These are phyloP conservation scores for Rhynchosporium secalis DNA, from an alignment of 2,329 filamentous ascomycete genomes.

Conservation along the genomic window DNA sequence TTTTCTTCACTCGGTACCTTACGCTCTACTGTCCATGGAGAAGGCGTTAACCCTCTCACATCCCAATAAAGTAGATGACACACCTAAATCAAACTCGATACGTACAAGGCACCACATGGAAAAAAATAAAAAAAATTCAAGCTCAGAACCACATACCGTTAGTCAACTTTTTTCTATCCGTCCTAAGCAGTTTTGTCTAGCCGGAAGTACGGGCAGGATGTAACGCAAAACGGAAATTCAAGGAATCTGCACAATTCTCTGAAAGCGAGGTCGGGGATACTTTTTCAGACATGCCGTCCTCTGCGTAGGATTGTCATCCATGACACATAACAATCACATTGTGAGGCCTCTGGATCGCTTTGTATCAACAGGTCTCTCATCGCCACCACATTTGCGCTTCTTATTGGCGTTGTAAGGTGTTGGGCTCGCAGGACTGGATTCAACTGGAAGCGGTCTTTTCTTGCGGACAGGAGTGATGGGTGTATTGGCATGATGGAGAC, in stretches of 20 bases:
- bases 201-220: not conserved
- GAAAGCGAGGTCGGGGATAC: slow-evolving; percentile 16
- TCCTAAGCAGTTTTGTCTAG: slow-evolving; percentile 5
- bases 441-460: slow-evolving; percentile 19
- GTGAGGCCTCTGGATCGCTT: slow-evolving; percentile 36
- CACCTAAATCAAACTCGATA: not conserved
- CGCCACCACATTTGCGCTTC: slow-evolving; percentile 37
- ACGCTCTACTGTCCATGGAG: not conserved
- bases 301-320: slow-evolving; percentile 8
- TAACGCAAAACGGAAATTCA: not conserved
- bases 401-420: slow-evolving; percentile 26
- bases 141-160: not conserved
- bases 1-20: not conserved
- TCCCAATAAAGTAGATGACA: slow-evolving; percentile 3
- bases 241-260: not conserved
- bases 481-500: slow-evolving; percentile 63
- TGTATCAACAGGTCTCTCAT: slow-evolving; percentile 24
- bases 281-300: slow-evolving; percentile 15
- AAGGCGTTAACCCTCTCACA: not conserved
- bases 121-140: not conserved
- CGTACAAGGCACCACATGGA: not conserved
- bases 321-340: not conserved
- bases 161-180: not conserved
- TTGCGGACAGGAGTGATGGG: slow-evolving; percentile 69
- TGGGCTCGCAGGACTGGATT: slow-evolving; percentile 35